Evolutionary conservation across 75 land plant genomes (phyloP).

Genomic region (Picea sitchensis): DNA sequence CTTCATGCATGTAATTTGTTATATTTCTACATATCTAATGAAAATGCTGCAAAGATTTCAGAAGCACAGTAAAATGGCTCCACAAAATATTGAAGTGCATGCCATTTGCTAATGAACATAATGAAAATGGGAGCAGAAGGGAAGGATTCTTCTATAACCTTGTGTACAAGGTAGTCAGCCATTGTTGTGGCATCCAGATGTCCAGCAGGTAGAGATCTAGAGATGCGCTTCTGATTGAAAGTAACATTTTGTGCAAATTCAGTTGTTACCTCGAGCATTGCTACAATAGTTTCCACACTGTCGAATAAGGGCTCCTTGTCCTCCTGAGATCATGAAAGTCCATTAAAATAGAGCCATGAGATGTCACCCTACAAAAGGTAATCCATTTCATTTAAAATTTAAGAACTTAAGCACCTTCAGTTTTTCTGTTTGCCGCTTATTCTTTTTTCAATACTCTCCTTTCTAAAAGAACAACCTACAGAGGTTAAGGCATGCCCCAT

Average conservation of each 20-base stretch:
- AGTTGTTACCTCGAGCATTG: constrained; percentile 87
- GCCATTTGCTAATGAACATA: not conserved
- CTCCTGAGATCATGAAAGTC: constrained; percentile 51
- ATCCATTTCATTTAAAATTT: not conserved
- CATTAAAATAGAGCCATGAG: not conserved
- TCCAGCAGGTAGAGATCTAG: constrained; percentile 84
- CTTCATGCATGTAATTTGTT: not conserved
- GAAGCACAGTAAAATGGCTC: not conserved
- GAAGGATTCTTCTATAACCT: constrained; percentile 38
- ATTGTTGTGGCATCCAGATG: constrained; percentile 99
- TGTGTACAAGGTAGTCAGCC: constrained; percentile 96
- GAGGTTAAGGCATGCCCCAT: constrained; percentile 4
- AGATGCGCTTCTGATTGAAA: constrained; percentile 69
- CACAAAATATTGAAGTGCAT: not conserved
- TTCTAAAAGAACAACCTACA: not conserved
- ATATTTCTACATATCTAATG: not conserved
- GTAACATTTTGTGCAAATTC: constrained; percentile 93
- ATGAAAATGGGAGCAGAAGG: not conserved
- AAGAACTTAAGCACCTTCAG: not conserved
- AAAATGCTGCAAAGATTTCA: not conserved
- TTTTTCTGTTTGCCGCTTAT: too few species aligned
- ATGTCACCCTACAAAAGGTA: not conserved
- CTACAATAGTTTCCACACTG: constrained; percentile 73
- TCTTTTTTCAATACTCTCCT: not conserved
- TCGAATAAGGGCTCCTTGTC: constrained; percentile 98